phyloP scores from a whole-genome alignment of 2,329 filamentous ascomycete species.

The Verticillium dahliae region DNA sequence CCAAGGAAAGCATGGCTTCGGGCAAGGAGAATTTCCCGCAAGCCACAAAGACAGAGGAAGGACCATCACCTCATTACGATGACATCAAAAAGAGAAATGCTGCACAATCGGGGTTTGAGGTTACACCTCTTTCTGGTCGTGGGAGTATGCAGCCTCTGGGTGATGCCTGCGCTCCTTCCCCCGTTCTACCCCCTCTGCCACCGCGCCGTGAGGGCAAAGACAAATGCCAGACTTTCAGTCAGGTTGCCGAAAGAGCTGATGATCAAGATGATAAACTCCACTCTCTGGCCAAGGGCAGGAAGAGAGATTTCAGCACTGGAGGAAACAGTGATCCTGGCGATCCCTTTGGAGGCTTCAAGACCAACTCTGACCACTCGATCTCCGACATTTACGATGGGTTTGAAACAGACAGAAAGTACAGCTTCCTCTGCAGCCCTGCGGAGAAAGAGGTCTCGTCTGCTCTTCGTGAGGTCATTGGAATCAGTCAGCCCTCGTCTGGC shows the following conservation, averaged over 20 bases:
- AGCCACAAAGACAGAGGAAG: not conserved
- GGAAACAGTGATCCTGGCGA: not conserved
- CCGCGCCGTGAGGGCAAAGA: not conserved
- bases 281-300: not conserved
- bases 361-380: not conserved
- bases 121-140: conserved; percentile 1
- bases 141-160: conserved; percentile 3
- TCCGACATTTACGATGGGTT: not conserved
- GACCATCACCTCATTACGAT: conserved; percentile 4
- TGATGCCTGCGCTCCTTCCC: not conserved
- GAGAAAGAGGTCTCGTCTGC: conserved; percentile 11
- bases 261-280: not conserved
- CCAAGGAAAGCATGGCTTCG: not conserved
- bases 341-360: not conserved
- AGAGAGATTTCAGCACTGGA: not conserved
- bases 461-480: conserved; percentile 6
- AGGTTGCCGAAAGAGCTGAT: not conserved
- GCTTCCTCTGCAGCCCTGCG: conserved; percentile 3
- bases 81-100: conserved; percentile 6
- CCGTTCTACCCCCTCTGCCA: not conserved
- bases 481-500: conserved; percentile 8
- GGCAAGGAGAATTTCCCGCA: not conserved
- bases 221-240: not conserved
- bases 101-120: not conserved
- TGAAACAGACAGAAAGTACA: conserved; percentile 2